These are phyloP conservation scores for Crassisporium funariophilum DNA, from an alignment of 768 basidiomycete species.

Conservation along the genomic window DNA sequence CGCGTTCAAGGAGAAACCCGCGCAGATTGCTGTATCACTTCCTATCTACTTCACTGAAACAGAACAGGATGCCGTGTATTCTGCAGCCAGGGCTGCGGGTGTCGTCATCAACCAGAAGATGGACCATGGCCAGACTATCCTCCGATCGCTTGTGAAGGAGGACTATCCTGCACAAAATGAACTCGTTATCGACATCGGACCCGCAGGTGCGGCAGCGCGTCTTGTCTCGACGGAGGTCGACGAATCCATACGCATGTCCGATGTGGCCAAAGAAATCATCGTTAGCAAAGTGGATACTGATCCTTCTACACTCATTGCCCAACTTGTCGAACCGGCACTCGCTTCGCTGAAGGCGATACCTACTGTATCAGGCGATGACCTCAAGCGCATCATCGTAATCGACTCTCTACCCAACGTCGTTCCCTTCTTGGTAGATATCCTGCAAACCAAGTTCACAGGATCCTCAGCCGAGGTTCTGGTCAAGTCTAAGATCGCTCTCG, in stretches of 20 bases:
- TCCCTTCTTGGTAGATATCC: too few relatives aligned
- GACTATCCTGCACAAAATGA: slow-evolving; percentile 6
- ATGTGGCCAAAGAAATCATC: not conserved
- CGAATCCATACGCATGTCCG: slow-evolving; percentile 7
- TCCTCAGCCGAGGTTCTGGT: too few relatives aligned
- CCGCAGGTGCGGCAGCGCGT: slow-evolving; percentile 2
- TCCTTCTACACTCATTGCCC: not conserved
- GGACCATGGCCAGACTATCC: slow-evolving; percentile 3
- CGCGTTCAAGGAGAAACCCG: slow-evolving; percentile 4
- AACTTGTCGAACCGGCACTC: slow-evolving; percentile 6
- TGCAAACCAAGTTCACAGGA: too few relatives aligned
- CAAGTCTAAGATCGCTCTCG: slow-evolving; percentile 1
- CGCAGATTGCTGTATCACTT: slow-evolving; percentile 1
- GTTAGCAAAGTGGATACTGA: not conserved
- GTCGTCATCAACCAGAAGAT: slow-evolving; percentile 4
- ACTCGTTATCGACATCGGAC: slow-evolving; percentile 11
- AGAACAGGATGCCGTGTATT: slow-evolving; percentile 1
- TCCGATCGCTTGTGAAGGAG: not conserved
- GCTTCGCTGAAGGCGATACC: not conserved
- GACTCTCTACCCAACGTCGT: not conserved
- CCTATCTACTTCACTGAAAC: slow-evolving; percentile 8
- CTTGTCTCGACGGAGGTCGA: slow-evolving; percentile 12
- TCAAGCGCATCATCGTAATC: slow-evolving; percentile 9
- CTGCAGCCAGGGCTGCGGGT: slow-evolving; percentile 8
- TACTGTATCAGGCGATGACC: slow-evolving; percentile 1